These are phyloP conservation scores for Gastrodia elata DNA, from an alignment of 106 monocot genomes.

Conservation along the genomic window DNA sequence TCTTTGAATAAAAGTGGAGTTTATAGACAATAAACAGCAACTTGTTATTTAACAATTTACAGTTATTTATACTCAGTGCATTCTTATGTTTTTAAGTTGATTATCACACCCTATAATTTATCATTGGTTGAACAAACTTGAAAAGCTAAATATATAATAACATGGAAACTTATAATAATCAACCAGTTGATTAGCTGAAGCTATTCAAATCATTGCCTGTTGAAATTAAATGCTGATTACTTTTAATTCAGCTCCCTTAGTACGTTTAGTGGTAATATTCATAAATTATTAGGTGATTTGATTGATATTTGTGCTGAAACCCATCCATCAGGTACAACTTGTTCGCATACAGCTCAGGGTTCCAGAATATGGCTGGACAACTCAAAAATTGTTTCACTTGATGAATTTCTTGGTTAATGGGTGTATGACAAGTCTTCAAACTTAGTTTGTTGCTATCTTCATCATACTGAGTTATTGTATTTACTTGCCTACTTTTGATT, in stretches of 20 bases:
- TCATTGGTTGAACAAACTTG: no score
- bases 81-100: no score
- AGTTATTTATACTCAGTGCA: no score
- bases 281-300: background rate
- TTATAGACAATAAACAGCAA: no score
- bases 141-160: no score
- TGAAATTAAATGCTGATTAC: no score
- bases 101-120: no score
- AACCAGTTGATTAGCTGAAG: no score
- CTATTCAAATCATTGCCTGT: no score
- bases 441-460: background rate
- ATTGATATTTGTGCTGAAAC: background rate
- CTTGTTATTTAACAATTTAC: no score
- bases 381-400: conserved; percentile 79
- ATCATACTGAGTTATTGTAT: background rate
- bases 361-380: conserved; percentile 85
- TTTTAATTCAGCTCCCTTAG: background rate
- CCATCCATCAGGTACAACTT: conserved; percentile 57
- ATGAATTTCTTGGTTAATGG: conserved; percentile 87
- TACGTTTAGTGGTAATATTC: background rate
- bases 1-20: no score
- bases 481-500: conserved; percentile 6
- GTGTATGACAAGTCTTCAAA: conserved; percentile 24
- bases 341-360: conserved; percentile 69
- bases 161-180: no score